Percentiles rank a stretch among this genome's conserved stretches.
phyloP scores from a whole-genome alignment of 2,329 filamentous ascomycete genomes.

The Penicillium capsulatum region DNA sequence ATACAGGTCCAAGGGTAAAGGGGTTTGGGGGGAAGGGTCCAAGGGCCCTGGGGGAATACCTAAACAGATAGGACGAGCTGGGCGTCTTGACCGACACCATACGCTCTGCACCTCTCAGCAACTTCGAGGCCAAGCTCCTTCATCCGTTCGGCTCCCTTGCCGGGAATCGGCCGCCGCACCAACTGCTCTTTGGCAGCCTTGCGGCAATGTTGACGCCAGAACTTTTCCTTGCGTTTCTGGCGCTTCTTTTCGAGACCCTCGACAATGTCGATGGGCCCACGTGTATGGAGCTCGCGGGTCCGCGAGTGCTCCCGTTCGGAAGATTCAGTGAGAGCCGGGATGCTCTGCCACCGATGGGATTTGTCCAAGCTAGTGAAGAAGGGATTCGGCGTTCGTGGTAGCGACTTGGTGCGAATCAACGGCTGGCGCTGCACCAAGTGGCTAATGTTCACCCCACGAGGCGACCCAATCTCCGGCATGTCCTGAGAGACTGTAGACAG shows the following conservation, averaged over 20 bases:
- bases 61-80: conserved; percentile 71
- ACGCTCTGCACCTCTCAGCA: conserved; percentile 74
- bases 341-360: conserved; percentile 30
- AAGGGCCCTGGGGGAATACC: conserved; percentile 17
- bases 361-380: conserved; percentile 50
- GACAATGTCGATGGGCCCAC: conserved; percentile 95
- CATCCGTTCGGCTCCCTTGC: conserved; percentile 91
- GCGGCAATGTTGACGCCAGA: conserved; percentile 82
- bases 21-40: conserved; percentile 18
- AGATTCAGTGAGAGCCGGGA: conserved; percentile 34
- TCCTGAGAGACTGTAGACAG: conserved; percentile 32
- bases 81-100: conserved; percentile 48
- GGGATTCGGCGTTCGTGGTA: conserved; percentile 72
- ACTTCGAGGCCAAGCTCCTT: conserved; percentile 82
- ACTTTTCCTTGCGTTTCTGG: conserved; percentile 87
- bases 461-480: conserved; percentile 42
- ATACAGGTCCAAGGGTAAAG: conserved; percentile 18
- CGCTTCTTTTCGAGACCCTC: conserved; percentile 94
- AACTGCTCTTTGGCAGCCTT: conserved; percentile 66
- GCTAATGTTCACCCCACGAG: conserved; percentile 50
- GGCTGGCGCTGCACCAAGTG: conserved; percentile 60
- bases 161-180: conserved; percentile 65
- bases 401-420: conserved; percentile 74
- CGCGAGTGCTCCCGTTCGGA: conserved; percentile 34
- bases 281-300: conserved; percentile 60